Percentiles rank a stretch among this genome's conserved stretches.
These are phyloP conservation scores for sunflower (Helianthus annuus) DNA, from an alignment of 129 eudicot species.

Conservation along the genomic window DNA sequence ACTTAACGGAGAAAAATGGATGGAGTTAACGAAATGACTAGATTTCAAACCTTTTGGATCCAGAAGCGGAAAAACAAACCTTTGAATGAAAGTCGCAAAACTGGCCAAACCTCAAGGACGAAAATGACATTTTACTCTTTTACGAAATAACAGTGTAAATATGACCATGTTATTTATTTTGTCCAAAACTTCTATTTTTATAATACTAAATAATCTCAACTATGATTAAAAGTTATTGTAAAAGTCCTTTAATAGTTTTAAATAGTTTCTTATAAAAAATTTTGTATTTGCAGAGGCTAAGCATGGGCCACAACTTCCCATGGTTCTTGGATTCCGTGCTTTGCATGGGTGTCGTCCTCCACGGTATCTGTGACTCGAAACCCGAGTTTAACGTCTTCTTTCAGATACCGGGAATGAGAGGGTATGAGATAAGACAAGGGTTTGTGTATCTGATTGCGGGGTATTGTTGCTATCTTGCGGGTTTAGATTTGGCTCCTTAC, in stretches of 20 bases:
- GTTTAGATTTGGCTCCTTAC: conserved; percentile 85
- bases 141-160: not conserved
- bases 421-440: conserved; percentile 66
- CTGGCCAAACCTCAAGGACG: no score
- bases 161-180: not conserved
- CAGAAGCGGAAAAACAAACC: no score
- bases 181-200: not conserved
- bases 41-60: no score
- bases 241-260: not conserved
- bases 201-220: not conserved
- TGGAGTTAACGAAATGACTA: no score
- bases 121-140: no score
- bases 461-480: conserved; percentile 63
- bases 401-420: conserved; percentile 51
- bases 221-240: not conserved
- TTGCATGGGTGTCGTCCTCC: conserved; percentile 77
- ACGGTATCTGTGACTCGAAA: conserved; percentile 74
- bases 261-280: conserved; percentile 15
- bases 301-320: conserved; percentile 67
- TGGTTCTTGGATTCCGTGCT: conserved; percentile 80
- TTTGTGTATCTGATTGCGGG: conserved; percentile 79
- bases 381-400: conserved; percentile 78
- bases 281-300: conserved; percentile 66
- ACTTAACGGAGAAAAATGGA: no score
- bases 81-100: no score